These are phyloP conservation scores for Whalleya microplaca DNA, from an alignment of 2,329 filamentous ascomycete genomes.

Conservation along the genomic window DNA sequence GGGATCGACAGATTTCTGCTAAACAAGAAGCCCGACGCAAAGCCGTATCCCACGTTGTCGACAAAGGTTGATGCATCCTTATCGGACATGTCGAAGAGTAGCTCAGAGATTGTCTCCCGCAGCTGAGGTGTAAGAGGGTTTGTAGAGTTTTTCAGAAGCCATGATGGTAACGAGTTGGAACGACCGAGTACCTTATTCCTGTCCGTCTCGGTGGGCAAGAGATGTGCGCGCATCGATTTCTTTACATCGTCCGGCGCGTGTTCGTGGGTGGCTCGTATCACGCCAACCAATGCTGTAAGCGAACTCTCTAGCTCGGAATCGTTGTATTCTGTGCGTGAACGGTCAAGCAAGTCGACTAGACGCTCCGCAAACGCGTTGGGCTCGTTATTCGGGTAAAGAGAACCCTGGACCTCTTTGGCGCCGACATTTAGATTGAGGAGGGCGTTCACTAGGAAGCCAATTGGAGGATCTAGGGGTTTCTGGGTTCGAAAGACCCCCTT, in stretches of 20 bases:
- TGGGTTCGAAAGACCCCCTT: constrained; percentile 57
- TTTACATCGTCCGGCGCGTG: constrained; percentile 66
- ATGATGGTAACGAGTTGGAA: constrained; percentile 73
- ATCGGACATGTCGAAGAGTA: constrained; percentile 87
- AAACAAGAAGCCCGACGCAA: constrained; percentile 87
- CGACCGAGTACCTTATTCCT: constrained; percentile 77
- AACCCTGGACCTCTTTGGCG: constrained; percentile 53
- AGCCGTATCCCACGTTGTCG: constrained; percentile 91
- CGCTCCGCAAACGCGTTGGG: constrained; percentile 63
- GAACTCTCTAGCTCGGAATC: constrained; percentile 73
- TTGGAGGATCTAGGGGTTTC: constrained; percentile 73
- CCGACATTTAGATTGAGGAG: constrained; percentile 78
- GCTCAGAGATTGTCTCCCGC: constrained; percentile 72
- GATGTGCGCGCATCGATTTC: constrained; percentile 62
- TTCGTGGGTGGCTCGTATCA: constrained; percentile 73
- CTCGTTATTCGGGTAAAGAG: constrained; percentile 68
- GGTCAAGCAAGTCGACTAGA: constrained; percentile 71
- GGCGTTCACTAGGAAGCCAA: constrained; percentile 76
- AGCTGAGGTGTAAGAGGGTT: constrained; percentile 73
- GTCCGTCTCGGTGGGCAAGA: constrained; percentile 80
- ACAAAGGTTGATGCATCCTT: constrained; percentile 81
- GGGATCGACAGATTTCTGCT: constrained; percentile 82
- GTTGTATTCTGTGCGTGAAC: constrained; percentile 64
- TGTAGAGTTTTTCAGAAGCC: constrained; percentile 76
- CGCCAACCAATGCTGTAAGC: constrained; percentile 73